Evolutionary conservation across 352 stramenopile species (phyloP).

Genomic region (Phytopythium chamaehyphon): DNA sequence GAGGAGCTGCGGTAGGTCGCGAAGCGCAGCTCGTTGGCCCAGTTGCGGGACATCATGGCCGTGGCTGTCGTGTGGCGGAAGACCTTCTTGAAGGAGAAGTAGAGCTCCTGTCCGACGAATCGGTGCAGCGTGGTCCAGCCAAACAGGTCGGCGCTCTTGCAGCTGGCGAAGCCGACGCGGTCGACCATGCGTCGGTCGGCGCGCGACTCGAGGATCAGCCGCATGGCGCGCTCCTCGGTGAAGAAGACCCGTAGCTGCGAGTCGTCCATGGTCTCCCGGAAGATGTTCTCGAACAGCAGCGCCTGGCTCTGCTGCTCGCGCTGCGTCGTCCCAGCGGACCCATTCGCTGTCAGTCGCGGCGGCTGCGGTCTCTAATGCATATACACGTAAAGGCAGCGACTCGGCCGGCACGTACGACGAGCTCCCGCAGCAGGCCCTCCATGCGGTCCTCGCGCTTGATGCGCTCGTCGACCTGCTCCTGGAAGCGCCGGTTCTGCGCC

Average conservation of each 20-base stretch:
- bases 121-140: slow-evolving; percentile 40
- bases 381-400: too few species aligned
- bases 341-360: too few species aligned
- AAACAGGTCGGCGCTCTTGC: slow-evolving; percentile 31
- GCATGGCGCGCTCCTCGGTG: slow-evolving; percentile 23
- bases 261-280: slow-evolving; percentile 12
- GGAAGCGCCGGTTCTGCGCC: slow-evolving; percentile 41
- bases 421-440: slow-evolving; percentile 48
- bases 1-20: slow-evolving; percentile 33
- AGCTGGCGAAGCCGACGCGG: slow-evolving; percentile 27
- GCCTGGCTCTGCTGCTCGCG: slow-evolving; percentile 22
- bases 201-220: slow-evolving; percentile 40
- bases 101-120: slow-evolving; percentile 31
- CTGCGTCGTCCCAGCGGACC: neutral
- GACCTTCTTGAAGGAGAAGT: slow-evolving; percentile 43
- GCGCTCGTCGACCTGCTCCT: slow-evolving; percentile 36
- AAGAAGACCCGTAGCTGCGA: slow-evolving; percentile 9
- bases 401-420: slow-evolving; percentile 11
- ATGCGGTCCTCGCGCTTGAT: slow-evolving; percentile 54
- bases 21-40: slow-evolving; percentile 37
- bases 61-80: slow-evolving; percentile 28
- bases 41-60: slow-evolving; percentile 40
- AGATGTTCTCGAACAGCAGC: slow-evolving; percentile 19
- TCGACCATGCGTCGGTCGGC: slow-evolving; percentile 27
- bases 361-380: too few species aligned